Percentiles rank a stretch among this genome's conserved stretches.
These are phyloP conservation scores for Penicillium carneum DNA, from an alignment of 2,329 filamentous ascomycete genomes.

Conservation along the genomic window DNA sequence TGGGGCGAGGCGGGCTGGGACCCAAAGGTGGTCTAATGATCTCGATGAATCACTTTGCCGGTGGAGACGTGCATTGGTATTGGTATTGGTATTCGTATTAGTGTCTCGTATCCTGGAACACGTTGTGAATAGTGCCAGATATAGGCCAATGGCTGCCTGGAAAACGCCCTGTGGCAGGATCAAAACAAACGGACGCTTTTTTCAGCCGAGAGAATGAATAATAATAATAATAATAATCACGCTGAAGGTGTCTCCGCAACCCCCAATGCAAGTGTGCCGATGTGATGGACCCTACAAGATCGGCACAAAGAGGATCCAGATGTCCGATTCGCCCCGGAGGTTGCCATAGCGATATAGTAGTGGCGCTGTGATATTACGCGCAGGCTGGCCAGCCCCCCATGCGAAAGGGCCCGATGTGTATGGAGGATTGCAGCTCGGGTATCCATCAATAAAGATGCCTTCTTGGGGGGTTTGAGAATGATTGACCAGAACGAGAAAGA, in stretches of 20 bases:
- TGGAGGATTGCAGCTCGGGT: constrained; percentile 3
- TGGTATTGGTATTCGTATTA: constrained; percentile 5
- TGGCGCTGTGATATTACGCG: constrained; percentile 17
- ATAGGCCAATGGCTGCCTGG: constrained; percentile 6
- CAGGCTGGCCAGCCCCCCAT: constrained; percentile 28
- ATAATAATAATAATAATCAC: background rate
- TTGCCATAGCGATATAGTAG: constrained; percentile 25
- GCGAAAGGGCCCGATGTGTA: constrained; percentile 19
- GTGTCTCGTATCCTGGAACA: background rate
- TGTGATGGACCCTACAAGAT: constrained; percentile 20
- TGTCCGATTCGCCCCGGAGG: constrained; percentile 32
- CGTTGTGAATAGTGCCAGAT: background rate
- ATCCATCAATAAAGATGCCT: constrained; percentile 11
- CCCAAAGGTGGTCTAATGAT: constrained; percentile 17
- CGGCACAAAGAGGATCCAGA: constrained; percentile 22
- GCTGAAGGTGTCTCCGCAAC: constrained; percentile 14
- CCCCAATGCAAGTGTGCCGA: constrained; percentile 13
- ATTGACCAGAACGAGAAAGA: background rate
- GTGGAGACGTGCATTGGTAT: constrained; percentile 14
- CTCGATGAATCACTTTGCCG: constrained; percentile 19
- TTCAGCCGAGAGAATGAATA: constrained; percentile 8
- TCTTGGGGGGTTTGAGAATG: background rate
- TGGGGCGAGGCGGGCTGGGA: constrained; percentile 20
- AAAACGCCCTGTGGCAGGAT: background rate
- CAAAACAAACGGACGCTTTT: background rate